Percentiles rank a stretch among this genome's conserved stretches.
These are phyloP conservation scores for Elongisporangium undulatum DNA, from an alignment of 352 stramenopile species.

Conservation along the genomic window DNA sequence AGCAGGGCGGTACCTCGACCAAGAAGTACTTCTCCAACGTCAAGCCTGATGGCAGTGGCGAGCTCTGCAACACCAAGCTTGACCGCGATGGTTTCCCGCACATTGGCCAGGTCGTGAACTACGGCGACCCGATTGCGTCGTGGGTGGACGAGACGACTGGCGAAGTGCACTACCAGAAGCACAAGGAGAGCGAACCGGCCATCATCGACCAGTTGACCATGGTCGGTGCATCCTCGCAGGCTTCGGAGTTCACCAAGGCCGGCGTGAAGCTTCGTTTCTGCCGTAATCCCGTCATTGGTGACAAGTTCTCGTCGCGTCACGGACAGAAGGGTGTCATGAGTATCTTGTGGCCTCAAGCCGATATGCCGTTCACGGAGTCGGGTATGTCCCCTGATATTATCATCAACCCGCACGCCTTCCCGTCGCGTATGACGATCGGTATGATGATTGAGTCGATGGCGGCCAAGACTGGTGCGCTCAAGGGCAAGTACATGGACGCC, in stretches of 20 bases:
- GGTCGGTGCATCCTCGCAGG: constrained; percentile 62
- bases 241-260: constrained; percentile 82
- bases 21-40: constrained; percentile 93
- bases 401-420: constrained; percentile 99
- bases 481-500: constrained; percentile 97
- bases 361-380: constrained; percentile 99
- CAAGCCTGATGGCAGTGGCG: constrained; percentile 63
- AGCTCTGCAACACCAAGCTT: constrained; percentile 77
- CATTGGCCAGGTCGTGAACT: constrained; percentile 93
- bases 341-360: constrained; percentile 98
- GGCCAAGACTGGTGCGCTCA: constrained; percentile 97
- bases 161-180: constrained; percentile 89
- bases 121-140: constrained; percentile 95
- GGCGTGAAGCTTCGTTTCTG: constrained; percentile 97
- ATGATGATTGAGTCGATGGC: constrained; percentile 99
- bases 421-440: constrained; percentile 98
- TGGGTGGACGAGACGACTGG: constrained; percentile 95
- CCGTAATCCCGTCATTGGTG: constrained; percentile 98
- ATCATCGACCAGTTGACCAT: constrained; percentile 96
- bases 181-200: constrained; percentile 97
- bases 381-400: constrained; percentile 99
- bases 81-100: constrained; percentile 96
- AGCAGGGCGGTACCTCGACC: constrained; percentile 60
- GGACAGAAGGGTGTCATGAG: constrained; percentile 99
- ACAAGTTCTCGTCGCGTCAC: constrained; percentile 99